These are phyloP conservation scores for Gynandropsis gynandra DNA, from an alignment of 345 rosid species.

Conservation along the genomic window DNA sequence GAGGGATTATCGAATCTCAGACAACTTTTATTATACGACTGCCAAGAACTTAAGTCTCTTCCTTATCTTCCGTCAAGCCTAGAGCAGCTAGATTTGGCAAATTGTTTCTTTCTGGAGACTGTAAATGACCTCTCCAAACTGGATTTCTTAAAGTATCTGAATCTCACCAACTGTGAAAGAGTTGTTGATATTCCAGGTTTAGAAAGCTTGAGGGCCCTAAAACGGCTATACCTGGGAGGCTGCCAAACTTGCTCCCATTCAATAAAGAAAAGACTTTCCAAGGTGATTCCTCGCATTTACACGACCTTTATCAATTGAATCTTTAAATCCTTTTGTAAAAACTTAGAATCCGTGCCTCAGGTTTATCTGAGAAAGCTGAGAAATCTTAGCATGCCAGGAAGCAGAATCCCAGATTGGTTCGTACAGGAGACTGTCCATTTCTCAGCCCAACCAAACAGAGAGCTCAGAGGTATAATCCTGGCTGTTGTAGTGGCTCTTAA, in stretches of 20 bases:
- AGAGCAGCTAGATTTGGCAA: conserved; percentile 20
- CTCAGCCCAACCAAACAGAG: conserved; percentile 31
- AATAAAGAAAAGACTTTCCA: conserved; percentile 22
- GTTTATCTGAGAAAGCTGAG: conserved; percentile 35
- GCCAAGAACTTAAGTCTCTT: conserved; percentile 26
- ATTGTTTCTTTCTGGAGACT: conserved; percentile 23
- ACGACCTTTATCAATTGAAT: background rate
- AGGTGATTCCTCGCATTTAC: background rate
- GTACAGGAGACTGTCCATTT: conserved; percentile 26
- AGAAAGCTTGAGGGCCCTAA: conserved; percentile 8
- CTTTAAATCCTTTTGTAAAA: conserved; percentile 8
- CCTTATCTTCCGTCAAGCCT: conserved; percentile 20
- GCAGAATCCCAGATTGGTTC: conserved; percentile 51
- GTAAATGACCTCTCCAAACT: conserved; percentile 17
- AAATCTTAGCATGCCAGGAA: conserved; percentile 53
- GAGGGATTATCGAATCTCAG: conserved; percentile 12
- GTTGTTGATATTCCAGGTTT: conserved; percentile 23
- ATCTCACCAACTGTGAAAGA: conserved; percentile 21
- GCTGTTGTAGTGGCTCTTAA: conserved; percentile 43
- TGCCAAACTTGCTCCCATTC: conserved; percentile 9
- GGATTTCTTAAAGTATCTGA: conserved; percentile 1
- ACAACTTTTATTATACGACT: conserved; percentile 21
- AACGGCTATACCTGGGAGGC: conserved; percentile 18
- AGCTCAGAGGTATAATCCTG: conserved; percentile 38
- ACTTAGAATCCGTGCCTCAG: conserved; percentile 21